Conservation (phyloP, 306 rosid genomes). For the Geum urbanum region DNA sequence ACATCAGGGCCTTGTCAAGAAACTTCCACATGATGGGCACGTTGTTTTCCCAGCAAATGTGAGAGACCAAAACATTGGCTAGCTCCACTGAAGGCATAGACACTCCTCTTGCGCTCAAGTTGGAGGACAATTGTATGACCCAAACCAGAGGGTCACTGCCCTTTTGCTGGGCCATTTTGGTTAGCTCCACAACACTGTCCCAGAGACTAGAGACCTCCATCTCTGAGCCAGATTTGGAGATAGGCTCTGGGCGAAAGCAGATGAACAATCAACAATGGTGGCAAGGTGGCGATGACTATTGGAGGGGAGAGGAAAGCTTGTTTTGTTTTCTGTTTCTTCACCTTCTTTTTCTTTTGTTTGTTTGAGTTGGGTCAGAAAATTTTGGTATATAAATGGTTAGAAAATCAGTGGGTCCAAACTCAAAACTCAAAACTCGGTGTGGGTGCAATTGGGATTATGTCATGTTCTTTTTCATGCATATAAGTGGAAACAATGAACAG, state of each 20-base stretch:
- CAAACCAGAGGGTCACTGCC: conserved; percentile 78
- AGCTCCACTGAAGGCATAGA: conserved; percentile 70
- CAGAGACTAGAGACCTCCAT: conserved; percentile 52
- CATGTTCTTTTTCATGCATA: background rate
- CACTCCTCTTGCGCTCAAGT: conserved; percentile 67
- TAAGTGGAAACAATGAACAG: background rate
- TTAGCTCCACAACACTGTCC: conserved; percentile 59
- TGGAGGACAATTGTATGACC: conserved; percentile 75
- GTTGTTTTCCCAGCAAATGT: conserved; percentile 94
- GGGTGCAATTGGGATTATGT: background rate
- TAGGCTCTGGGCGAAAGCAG: background rate
- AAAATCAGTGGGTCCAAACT: background rate
- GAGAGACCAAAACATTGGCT: conserved; percentile 62
- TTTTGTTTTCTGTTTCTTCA: background rate
- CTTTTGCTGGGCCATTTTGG: conserved; percentile 70
- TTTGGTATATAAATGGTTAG: conserved; percentile 9
- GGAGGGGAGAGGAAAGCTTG: background rate
- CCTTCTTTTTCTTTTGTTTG: background rate
- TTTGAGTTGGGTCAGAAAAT: background rate
- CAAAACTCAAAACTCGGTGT: background rate
- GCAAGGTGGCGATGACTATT: background rate
- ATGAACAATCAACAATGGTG: too few species aligned
- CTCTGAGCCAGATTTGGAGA: conserved; percentile 23
- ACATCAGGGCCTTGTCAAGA: conserved; percentile 68
- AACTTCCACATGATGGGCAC: conserved; percentile 91